These are phyloP conservation scores for Trypanosoma boissoni DNA, from an alignment of 208 protist species.

Conservation along the genomic window DNA sequence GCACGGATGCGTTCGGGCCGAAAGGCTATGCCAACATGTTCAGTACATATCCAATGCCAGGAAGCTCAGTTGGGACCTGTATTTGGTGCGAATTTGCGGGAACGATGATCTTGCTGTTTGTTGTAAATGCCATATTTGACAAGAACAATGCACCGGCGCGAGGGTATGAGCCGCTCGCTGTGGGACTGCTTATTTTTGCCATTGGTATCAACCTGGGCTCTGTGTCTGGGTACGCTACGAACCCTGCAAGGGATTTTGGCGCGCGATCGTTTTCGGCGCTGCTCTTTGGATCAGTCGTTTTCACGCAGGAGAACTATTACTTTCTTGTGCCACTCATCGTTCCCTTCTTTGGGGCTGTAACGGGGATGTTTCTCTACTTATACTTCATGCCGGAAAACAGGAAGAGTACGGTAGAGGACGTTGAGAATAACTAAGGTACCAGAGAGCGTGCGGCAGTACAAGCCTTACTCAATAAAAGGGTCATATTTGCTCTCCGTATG, in stretches of 20 bases:
- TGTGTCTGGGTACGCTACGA: conserved; percentile 46
- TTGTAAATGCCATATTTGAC: conserved; percentile 42
- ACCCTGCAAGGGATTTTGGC: conserved; percentile 48
- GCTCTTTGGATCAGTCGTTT: conserved; percentile 33
- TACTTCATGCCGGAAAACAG: conserved; percentile 21
- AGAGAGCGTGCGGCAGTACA: too few relatives aligned
- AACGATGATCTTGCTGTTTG: conserved; percentile 41
- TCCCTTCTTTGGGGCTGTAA: conserved; percentile 29
- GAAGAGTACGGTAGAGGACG: not conserved
- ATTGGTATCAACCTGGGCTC: conserved; percentile 38
- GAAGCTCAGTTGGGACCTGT: conserved; percentile 19
- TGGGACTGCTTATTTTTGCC: conserved; percentile 38
- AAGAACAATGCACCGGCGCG: conserved; percentile 34
- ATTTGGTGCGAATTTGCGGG: conserved; percentile 44
- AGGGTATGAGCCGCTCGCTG: conserved; percentile 41
- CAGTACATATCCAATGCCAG: conserved; percentile 37
- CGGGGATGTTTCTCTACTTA: conserved; percentile 41
- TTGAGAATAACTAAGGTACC: too few relatives aligned
- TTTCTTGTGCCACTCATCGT: conserved; percentile 42
- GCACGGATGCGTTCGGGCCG: conserved; percentile 7
- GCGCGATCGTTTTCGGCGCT: conserved; percentile 39
- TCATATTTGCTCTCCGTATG: too few relatives aligned
- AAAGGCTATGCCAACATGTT: conserved; percentile 35
- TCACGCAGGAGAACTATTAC: conserved; percentile 40
- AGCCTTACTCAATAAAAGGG: too few relatives aligned